Evolutionary conservation across 176 grass and related monocot species (phyloP).

Genomic region (Raddia distichophylla): DNA sequence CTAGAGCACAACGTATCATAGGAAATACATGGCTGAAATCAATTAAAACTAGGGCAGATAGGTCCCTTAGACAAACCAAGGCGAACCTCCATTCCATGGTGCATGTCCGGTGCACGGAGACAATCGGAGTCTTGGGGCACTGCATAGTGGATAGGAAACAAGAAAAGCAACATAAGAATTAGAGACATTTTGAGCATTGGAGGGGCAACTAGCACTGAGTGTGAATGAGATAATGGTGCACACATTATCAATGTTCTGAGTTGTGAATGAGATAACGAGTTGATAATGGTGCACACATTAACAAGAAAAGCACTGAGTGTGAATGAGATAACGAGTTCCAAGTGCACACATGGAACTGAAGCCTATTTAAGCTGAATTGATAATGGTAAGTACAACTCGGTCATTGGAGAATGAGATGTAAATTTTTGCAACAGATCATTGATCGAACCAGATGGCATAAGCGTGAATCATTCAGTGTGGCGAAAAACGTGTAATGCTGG

Average conservation of each 20-base stretch:
- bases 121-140: conserved; percentile 87
- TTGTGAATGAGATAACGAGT: too few relatives aligned
- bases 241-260: too few relatives aligned
- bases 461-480: background rate
- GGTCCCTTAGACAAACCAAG: conserved; percentile 88
- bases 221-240: too few relatives aligned
- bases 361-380: background rate
- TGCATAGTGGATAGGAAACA: conserved; percentile 35
- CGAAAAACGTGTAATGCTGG: background rate
- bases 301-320: too few relatives aligned
- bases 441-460: background rate
- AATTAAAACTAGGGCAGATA: conserved; percentile 57
- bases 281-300: too few relatives aligned
- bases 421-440: background rate
- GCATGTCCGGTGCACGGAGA: conserved; percentile 69
- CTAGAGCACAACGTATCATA: background rate
- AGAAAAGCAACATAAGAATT: conserved; percentile 4
- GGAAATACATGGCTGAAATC: conserved; percentile 36
- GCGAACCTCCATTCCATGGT: conserved; percentile 90
- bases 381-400: background rate
- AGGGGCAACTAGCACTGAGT: background rate
- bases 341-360: background rate
- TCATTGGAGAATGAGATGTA: background rate
- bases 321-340: too few relatives aligned
- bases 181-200: background rate